Percentiles rank a stretch among this genome's conserved stretches.
These are phyloP conservation scores for Pleurotus pulmonarius DNA, from an alignment of 768 basidiomycete species.

Conservation along the genomic window DNA sequence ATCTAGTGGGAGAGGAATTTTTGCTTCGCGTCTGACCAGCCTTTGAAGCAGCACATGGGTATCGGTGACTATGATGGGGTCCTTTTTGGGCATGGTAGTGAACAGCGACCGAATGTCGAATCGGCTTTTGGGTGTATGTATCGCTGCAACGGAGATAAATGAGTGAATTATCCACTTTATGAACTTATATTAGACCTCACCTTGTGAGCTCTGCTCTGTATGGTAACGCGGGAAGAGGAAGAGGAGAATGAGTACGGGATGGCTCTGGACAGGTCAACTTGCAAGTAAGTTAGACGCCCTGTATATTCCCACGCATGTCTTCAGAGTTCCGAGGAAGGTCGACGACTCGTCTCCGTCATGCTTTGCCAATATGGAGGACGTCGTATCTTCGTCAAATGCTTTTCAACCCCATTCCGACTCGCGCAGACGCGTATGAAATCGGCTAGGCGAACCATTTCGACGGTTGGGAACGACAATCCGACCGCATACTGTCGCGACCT, in stretches of 20 bases:
- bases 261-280: no score
- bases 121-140: no score
- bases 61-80: background rate
- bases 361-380: background rate
- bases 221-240: no score
- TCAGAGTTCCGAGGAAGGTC: background rate
- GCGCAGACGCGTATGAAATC: background rate
- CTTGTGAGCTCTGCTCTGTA: no score
- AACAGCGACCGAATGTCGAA: no score
- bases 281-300: no score
- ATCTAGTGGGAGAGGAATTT: background rate
- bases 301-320: background rate
- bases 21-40: no score
- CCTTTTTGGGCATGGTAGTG: background rate
- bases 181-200: no score
- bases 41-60: background rate
- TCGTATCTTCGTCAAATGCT: background rate
- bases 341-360: background rate
- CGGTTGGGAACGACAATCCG: slow-evolving; percentile 31
- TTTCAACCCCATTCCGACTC: background rate
- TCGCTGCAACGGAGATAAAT: no score
- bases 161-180: no score
- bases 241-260: no score
- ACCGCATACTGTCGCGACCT: slow-evolving; percentile 64
- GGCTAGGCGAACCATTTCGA: background rate